Base-by-base conservation (phyloP, 1,284 basidiomycete genomes). In the Sutorius eximius region DNA sequence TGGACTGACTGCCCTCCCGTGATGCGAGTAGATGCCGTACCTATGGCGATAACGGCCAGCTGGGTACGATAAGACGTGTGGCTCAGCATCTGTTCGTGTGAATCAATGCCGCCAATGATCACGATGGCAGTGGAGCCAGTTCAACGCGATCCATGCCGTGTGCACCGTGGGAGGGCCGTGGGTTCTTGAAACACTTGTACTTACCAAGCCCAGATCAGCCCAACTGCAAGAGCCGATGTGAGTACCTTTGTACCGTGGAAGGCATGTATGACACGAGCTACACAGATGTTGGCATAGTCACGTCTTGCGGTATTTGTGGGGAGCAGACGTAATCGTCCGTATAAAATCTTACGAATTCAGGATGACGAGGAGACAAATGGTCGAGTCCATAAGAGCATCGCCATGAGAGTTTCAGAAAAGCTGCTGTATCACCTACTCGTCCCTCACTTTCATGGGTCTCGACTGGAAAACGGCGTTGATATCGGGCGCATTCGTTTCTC, bases 401-500 rank as follows among this genome's bases (percentile, higher is more conserved):
- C 12, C 29, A 27, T 30, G 20, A 18, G 29, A 22, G 22, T 13
- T 15, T 24, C 11, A 36, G 22, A 34, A n/a, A 10, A 29, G 16
- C 18, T 34, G 7, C 16, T 7, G 36, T 40, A 2, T 7, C 45
- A 36, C 40, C 2, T 18, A 45, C 38, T 13, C 43, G 9, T 45
- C 43, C 42, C 29, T 29, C 37, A n/a, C 36, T 46, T 20, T 3
- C 16, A 55, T 43, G 27, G 16, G 12, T 20, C 22, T 55, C 13
- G 40, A 50, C 54, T 57, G 41, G 55, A 20, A 45, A 51, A 45
- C 47, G 34, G 38, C 24, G 16, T 6, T 57, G 37, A n/a, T 56
- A 29, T 45, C 47, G 10, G 55, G 54, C 4, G 27, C 32, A 9
- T 44, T 33, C n/a, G 24, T 56, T 20, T 36, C 32, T 4, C 27